Evolutionary conservation across 371 early-diverging fungal genomes (phyloP).

Genomic region (Mucor indicus): DNA sequence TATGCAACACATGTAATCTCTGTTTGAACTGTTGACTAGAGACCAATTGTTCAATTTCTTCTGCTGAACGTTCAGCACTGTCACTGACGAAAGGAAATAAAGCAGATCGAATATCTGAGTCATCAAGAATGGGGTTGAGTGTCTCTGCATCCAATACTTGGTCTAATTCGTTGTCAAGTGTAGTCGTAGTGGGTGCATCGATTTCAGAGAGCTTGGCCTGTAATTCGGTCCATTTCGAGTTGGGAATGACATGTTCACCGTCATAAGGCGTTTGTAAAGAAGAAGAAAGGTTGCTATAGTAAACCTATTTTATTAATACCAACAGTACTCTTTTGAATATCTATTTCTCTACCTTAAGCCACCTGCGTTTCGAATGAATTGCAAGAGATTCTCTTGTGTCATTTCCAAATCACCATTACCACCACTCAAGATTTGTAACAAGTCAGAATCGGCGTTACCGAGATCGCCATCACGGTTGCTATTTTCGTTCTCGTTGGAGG

Average conservation of each 20-base stretch:
- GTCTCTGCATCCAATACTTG: constrained; percentile 56
- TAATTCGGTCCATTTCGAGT: constrained; percentile 12
- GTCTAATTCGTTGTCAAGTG: constrained; percentile 21
- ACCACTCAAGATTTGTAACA: constrained; percentile 35
- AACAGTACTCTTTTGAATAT: no score
- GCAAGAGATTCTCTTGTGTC: constrained; percentile 48
- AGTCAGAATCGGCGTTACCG: constrained; percentile 27
- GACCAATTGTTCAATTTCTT: constrained; percentile 58
- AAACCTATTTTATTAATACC: no score
- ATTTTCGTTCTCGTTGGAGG: constrained; percentile 18
- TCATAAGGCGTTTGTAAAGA: no score
- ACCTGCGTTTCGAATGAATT: constrained; percentile 47
- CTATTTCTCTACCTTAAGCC: constrained; percentile 44
- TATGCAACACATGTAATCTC: constrained; percentile 61
- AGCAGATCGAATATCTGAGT: constrained; percentile 50
- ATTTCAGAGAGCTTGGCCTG: neutral
- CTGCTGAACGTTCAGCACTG: constrained; percentile 39
- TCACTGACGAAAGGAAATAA: constrained; percentile 70
- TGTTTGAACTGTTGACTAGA: constrained; percentile 71
- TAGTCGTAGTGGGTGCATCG: constrained; percentile 1
- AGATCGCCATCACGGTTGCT: constrained; percentile 15
- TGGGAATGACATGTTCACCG: neutral
- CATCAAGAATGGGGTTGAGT: constrained; percentile 52
- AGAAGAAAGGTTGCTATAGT: no score
- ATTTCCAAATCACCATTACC: constrained; percentile 24